Base-by-base conservation (phyloP, 257 asterid genomes). In the Fraxinus excelsior region DNA sequence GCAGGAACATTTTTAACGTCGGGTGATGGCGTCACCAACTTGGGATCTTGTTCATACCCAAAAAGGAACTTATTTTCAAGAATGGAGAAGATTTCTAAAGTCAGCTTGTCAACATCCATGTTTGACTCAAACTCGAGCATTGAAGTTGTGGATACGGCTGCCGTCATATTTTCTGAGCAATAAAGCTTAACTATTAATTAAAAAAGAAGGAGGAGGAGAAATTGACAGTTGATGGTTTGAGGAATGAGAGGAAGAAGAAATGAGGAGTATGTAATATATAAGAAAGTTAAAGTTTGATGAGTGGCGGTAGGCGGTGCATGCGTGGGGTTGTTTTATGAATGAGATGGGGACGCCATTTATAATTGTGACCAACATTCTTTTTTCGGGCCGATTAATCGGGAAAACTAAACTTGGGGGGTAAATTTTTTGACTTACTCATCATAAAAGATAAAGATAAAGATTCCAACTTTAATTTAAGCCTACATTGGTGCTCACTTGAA, bases 61-160 rank as follows among this genome's bases (percentile, higher is more conserved):
- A 93, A 93, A 58, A 93, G 93, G 87, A 93, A 93, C 16, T 93
- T 93, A 86, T 89, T 93, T 66, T 93, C 98, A 0, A 93, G 97
- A 64, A 93, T 90, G 53, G 98, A 88, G 87, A 93, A 93, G 28
- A 93, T 93, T 75, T 93, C 90, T 72, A 80, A 84, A 29, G 95
- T 88, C 42, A 90, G 89, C 49, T 84, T 82, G 76, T 88, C 90
- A 14, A 72, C 84, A 7, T 82, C 89, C 68, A 79, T 46, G 74
- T 78, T 81, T 68, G 81, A 80, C 49, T 85, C 83, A 23, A 80
- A 74, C 21, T 74, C 65, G 31, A 83, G 80, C 89, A 87, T 77
- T 1, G 89, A 78, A 67, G 67, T 51, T 23, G 82, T 38, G 16
- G 76, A 29, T 23, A 62, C 14, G 18, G 84, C 73, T 8, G 89